Base-by-base conservation (phyloP, 495 filamentous ascomycete species). In the Astrocystis sublimbata region DNA sequence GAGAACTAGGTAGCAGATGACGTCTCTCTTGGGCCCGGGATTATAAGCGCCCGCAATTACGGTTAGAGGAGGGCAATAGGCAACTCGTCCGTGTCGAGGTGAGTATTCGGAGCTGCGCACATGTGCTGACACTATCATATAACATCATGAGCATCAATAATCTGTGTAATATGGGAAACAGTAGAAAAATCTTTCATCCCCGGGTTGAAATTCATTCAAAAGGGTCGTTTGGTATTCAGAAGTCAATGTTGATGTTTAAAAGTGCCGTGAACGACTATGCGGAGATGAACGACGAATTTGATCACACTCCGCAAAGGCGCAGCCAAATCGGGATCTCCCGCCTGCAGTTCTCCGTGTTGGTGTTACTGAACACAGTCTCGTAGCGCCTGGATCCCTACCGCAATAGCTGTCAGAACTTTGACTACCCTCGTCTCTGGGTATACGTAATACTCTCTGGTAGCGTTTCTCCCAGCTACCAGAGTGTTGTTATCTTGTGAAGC, bases 321-420 rank as follows among this genome's bases (percentile, higher is more conserved):
- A 36, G 46, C 40, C 3, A 19, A 36, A 45, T 49, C 60, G 65
- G 65, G 51, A 54, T 52, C 40, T 58, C 31, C 65, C 65, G 68
- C 36, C 36, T 53, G 19, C 36, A 38, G 30, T 35, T 21, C 30
- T 52, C 17, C 49, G 7, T 50, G 24, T 21, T 36, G 13, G 33
- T 6, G 33, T 6, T 36, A 6, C 33, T 36, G 33, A 13, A 13
- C 13, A 13, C 19, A 9, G 42, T 46, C 6, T 46, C n/a, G n/a
- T n/a, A n/a, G n/a, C n/a, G n/a, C n/a, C n/a, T n/a, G n/a, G n/a
- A n/a, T n/a, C n/a, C n/a, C n/a, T n/a, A n/a, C n/a, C n/a, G n/a
- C n/a, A n/a, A n/a, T n/a, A n/a, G n/a, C n/a, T n/a, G n/a, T n/a
- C n/a, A n/a, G n/a, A n/a, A n/a, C n/a, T n/a, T 53, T 33, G 8